phyloP scores from a whole-genome alignment of 768 basidiomycete genomes.

The Hebeloma cylindrosporum region DNA sequence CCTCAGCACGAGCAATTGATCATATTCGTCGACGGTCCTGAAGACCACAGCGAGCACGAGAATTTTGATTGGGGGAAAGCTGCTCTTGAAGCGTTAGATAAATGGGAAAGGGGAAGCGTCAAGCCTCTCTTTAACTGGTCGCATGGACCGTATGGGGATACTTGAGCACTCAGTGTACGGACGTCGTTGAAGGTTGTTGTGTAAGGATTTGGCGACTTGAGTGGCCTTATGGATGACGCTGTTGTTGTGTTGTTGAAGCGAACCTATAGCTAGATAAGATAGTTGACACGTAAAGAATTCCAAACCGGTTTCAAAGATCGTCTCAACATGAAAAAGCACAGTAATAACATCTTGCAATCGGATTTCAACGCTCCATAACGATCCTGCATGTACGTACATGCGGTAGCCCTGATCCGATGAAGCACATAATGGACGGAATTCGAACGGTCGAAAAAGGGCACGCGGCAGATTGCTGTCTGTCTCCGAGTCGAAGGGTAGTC shows the following conservation, averaged over 20 bases:
- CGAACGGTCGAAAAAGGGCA: neutral
- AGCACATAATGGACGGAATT: too few species aligned
- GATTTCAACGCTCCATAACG: constrained; percentile 82
- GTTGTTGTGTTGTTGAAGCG: too few species aligned
- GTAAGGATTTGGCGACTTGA: constrained; percentile 40
- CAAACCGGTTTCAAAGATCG: too few species aligned
- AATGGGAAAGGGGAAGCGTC: constrained; percentile 46
- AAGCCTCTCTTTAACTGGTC: constrained; percentile 51
- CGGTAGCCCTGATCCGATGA: constrained; percentile 77
- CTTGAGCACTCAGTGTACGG: constrained; percentile 1
- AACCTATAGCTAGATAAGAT: too few species aligned
- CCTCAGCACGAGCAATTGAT: constrained; percentile 62
- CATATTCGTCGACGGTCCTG: constrained; percentile 74
- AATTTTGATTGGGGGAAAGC: constrained; percentile 79
- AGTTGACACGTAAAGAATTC: too few species aligned
- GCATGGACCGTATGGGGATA: constrained; percentile 3
- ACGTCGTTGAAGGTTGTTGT: constrained; percentile 5
- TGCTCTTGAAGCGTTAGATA: constrained; percentile 59
- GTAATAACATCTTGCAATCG: constrained; percentile 81
- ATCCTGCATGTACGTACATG: constrained; percentile 84
- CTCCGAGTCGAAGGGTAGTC: too few species aligned
- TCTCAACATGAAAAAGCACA: constrained; percentile 81
- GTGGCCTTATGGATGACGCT: constrained; percentile 78
- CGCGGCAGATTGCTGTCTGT: constrained; percentile 69
- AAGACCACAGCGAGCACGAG: constrained; percentile 49